Base-by-base conservation (phyloP, 495 filamentous ascomycete genomes). In the Xanthoparmelia taractica region DNA sequence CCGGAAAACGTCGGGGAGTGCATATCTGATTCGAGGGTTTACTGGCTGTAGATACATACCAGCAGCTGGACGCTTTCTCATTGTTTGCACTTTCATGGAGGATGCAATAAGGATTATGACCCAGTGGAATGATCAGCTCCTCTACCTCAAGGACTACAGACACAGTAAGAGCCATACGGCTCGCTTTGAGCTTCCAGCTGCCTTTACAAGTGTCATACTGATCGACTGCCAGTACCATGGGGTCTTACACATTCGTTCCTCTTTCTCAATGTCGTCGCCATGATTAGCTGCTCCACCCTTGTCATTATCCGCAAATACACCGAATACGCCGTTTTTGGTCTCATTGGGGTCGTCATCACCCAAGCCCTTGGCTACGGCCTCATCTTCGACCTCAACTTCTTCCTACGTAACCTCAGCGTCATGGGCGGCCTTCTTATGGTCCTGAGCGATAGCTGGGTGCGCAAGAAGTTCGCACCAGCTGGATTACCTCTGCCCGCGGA, bases 331-430 rank as follows among this genome's bases (percentile, higher is more conserved):
- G 95, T 98, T 60, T 84, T 79, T 58, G 94, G 94, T 66, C 86
- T 98, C 63, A 84, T 96, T 66, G 88, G 77, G 57, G 94, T 98
- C 37, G 94, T 98, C 36, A 74, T 98, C 65, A 90, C 91, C n/a
- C 94, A 98, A 77, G 94, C 93, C 36, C 83, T 98, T 33, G 94
- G 94, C 67, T 98, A 98, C 72, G 94, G 94, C 47, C 85, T 98
- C 40, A 97, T 98, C 77, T 98, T 97, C 77, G 95, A 98, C 76
- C 84, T 97, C 69, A 98, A 98, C 82, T 98, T 98, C 81, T 98
- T 98, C 86, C 88, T 98, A 65, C 93, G 94, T 74, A 98, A 98
- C 72, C 80, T 98, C 64, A 95, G 90, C 66, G 94, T 98, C 69
- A 89, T 98, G 78, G 94, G 94, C 68, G 94, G 94, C 60, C 82